These are phyloP conservation scores for Leccinellum albellum DNA, from an alignment of 768 basidiomycete genomes.

Conservation along the genomic window DNA sequence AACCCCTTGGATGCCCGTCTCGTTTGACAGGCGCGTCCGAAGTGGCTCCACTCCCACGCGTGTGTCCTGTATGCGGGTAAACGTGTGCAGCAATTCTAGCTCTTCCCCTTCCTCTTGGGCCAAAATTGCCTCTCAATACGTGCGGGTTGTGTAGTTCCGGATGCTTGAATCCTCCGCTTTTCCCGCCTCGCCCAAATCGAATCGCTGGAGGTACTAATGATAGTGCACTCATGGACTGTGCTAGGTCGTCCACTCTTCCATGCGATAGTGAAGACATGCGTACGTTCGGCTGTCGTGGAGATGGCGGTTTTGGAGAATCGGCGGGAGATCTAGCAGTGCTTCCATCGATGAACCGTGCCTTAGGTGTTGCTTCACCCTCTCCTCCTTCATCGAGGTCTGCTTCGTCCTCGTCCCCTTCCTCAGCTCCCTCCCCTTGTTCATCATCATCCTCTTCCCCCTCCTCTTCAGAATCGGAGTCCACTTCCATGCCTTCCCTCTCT, in stretches of 20 bases:
- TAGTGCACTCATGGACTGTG: constrained; percentile 44
- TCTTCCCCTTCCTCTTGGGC: constrained; percentile 31
- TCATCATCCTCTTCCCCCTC: constrained; percentile 13
- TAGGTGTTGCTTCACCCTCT: constrained; percentile 27
- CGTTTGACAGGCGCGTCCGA: not conserved
- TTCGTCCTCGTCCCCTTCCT: constrained; percentile 12
- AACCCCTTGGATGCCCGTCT: constrained; percentile 10
- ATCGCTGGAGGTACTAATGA: constrained; percentile 66
- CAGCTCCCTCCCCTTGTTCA: constrained; percentile 9
- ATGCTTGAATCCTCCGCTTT: constrained; percentile 47
- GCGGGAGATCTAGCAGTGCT: constrained; percentile 18
- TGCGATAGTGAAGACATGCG: constrained; percentile 17
- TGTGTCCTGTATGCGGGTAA: constrained; percentile 12
- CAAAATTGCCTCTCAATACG: constrained; percentile 26
- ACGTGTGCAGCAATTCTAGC: constrained; percentile 25
- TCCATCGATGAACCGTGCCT: constrained; percentile 17
- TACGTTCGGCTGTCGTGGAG: constrained; percentile 19
- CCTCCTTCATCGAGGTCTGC: constrained; percentile 21
- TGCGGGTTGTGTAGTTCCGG: constrained; percentile 32
- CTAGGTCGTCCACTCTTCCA: constrained; percentile 43
- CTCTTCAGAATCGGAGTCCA: constrained; percentile 17
- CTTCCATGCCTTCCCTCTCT: constrained; percentile 21
- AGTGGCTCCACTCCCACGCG: constrained; percentile 3
- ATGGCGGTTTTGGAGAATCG: constrained; percentile 16
- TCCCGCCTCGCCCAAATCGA: constrained; percentile 71